A percentile compares a stretch with the other conserved stretches of the same genome.
Evolutionary conservation across 345 rosid species (phyloP).

Genomic region (Citrus unshiu): DNA sequence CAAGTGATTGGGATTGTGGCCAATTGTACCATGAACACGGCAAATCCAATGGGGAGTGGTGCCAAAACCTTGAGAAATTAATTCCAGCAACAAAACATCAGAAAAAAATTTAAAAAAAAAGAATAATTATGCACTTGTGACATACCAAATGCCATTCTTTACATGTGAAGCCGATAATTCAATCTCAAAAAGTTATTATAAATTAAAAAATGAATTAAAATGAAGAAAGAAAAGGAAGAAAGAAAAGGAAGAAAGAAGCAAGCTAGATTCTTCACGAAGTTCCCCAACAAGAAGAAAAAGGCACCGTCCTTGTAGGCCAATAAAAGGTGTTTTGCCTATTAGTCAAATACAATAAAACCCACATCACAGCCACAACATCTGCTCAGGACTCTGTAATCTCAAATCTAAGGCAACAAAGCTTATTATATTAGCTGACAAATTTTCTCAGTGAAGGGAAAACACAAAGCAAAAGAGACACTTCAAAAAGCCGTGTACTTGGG

Average conservation of each 20-base stretch:
- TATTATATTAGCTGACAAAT: too few species aligned
- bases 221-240: too few species aligned
- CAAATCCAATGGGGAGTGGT: slow-evolving; percentile 85
- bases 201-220: background rate
- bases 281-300: background rate
- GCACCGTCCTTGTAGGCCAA: background rate
- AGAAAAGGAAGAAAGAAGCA: background rate
- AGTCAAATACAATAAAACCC: background rate
- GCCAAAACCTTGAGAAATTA: slow-evolving; percentile 52
- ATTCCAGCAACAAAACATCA: background rate
- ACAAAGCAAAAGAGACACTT: too few species aligned
- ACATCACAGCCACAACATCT: background rate
- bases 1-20: slow-evolving; percentile 90
- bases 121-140: background rate
- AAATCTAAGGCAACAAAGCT: background rate
- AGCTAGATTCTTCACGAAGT: background rate
- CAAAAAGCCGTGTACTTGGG: background rate
- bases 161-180: slow-evolving; percentile 7
- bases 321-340: background rate
- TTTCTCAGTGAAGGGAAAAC: background rate
- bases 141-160: background rate
- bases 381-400: background rate
- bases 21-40: slow-evolving; percentile 89
- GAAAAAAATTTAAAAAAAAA: background rate
- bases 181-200: background rate